Evolutionary conservation across 169 alveolate species (phyloP).

Genomic region (Amoebophrya sp.): DNA sequence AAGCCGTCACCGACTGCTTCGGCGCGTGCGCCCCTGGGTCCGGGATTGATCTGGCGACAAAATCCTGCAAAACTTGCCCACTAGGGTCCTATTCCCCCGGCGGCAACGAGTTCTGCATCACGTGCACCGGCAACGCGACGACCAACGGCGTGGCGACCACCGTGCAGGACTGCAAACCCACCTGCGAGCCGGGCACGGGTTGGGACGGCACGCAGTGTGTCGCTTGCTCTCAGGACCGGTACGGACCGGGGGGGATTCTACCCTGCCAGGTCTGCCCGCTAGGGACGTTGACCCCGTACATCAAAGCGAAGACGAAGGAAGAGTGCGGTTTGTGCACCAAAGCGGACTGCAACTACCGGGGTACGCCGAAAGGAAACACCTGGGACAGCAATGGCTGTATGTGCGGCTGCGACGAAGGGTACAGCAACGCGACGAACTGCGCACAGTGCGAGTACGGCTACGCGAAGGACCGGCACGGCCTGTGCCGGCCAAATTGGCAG

Average conservation of each 20-base stretch:
- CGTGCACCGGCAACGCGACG: slow-evolving; percentile 6
- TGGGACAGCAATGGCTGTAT: not conserved
- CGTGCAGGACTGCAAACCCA: not conserved
- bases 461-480: not conserved
- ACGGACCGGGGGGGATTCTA: not conserved
- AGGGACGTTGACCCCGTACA: not conserved
- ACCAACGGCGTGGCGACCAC: not conserved
- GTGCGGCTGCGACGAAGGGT: not conserved
- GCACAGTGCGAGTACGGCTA: not conserved
- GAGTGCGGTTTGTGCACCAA: not conserved
- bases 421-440: not conserved
- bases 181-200: not conserved
- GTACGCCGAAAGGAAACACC: not conserved
- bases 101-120: not conserved
- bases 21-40: not conserved
- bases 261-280: not conserved
- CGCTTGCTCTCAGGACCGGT: not conserved
- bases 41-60: not conserved
- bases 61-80: not conserved
- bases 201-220: not conserved
- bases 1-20: not conserved
- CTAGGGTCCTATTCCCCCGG: not conserved
- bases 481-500: not conserved
- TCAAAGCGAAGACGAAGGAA: not conserved
- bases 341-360: not conserved